Evolutionary conservation across 306 rosid species (phyloP).

Genomic region (Dalbergia cultrata): DNA sequence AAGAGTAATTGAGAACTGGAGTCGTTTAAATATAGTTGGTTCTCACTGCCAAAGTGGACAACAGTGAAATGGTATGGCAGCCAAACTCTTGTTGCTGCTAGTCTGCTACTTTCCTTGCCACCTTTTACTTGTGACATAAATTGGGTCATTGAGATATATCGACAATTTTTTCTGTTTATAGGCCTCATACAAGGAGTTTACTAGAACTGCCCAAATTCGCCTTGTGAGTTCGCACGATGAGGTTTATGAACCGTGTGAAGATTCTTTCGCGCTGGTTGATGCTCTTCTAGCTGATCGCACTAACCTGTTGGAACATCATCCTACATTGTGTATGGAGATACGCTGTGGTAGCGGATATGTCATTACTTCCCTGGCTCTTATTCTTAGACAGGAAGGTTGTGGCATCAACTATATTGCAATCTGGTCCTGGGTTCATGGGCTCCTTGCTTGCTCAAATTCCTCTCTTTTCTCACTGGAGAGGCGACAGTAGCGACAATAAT

Average conservation of each 20-base stretch:
- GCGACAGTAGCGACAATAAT: slow-evolving; percentile 48
- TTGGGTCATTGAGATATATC: slow-evolving; percentile 22
- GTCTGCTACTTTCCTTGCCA: neutral
- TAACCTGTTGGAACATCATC: slow-evolving; percentile 69
- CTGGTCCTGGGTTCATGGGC: slow-evolving; percentile 52
- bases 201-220: slow-evolving; percentile 81
- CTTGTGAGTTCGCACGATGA: slow-evolving; percentile 85
- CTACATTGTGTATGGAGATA: slow-evolving; percentile 81
- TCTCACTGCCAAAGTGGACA: too few relatives aligned
- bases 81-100: too few relatives aligned
- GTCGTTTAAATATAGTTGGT: slow-evolving; percentile 20
- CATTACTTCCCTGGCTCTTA: slow-evolving; percentile 92
- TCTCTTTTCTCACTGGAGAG: slow-evolving; percentile 50
- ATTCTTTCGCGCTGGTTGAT: slow-evolving; percentile 94
- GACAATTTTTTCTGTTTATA: slow-evolving; percentile 42
- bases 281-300: slow-evolving; percentile 87
- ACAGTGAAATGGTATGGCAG: too few relatives aligned
- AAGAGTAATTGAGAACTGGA: slow-evolving; percentile 36
- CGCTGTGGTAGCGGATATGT: slow-evolving; percentile 98
- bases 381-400: slow-evolving; percentile 68
- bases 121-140: slow-evolving; percentile 17
- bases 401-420: slow-evolving; percentile 70
- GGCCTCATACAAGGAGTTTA: slow-evolving; percentile 59
- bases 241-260: slow-evolving; percentile 98
- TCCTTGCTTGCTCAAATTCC: slow-evolving; percentile 60